Evolutionary conservation across 2,329 filamentous ascomycete species (phyloP), one percentile per base, ranked within the genome.

Genomic region (Xylariaceae sp.): DNA sequence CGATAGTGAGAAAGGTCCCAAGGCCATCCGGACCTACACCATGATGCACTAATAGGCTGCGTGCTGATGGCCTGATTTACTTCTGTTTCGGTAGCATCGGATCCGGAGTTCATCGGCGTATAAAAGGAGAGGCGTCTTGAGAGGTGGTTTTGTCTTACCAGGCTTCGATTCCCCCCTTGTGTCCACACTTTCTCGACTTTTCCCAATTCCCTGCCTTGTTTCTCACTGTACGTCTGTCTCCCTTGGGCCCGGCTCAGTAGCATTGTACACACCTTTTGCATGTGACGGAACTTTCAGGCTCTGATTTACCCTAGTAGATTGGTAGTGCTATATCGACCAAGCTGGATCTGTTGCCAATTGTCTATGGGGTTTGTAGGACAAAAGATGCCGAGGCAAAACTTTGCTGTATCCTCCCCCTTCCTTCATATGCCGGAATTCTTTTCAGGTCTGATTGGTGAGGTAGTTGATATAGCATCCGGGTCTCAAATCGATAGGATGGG

Each of bases 1-100:
- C 29, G 19, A 26, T 32, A 63, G 57, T 34, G 61, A 60, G 50
- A 59, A 43, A 35, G 61, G 61, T 12, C 61, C 61, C 8, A 60
- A 55, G 44, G 59, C 53, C 19, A 56, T 63, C 46, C 59, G 59
- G 32, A 56, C 47, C 27, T 53, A 62, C 39, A 55, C 50, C 9
- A 61, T 62, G 56, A 32, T 62, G 8, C 53, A 54, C 39, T 59
- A 6, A 40, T 55, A 44, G 51, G 37, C 45, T 11, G 6, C 29
- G n/a, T 29, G 7, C 35, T 11, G 5, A 34, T 29, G 12, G 40
- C 30, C 19, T 52, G 44, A 19, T 29, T 7, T 32, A 26, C 30
- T 34, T 48, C 39, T 50, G 37, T 57, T 57, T 53, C 27, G 51
- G 54, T 12, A 27, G 42, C 55, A 27, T 46, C 39, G 35, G 19